A percentile compares a stretch with the other conserved stretches of the same genome.
Evolutionary conservation across 306 rosid species (phyloP).

Genomic region (Dicorynia guianensis): DNA sequence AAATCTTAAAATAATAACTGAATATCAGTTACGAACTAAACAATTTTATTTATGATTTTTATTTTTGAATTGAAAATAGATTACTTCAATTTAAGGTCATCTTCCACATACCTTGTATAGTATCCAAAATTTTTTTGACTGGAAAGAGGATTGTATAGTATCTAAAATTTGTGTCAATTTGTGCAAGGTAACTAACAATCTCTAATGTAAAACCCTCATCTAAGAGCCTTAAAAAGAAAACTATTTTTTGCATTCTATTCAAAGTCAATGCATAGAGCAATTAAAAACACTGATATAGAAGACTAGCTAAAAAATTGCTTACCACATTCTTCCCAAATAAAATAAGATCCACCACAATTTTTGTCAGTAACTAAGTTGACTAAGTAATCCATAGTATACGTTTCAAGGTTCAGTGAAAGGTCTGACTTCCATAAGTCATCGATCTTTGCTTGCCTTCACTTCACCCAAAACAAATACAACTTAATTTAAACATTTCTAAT

Average conservation of each 20-base stretch:
- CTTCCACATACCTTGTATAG: no score
- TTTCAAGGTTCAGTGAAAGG: constrained; percentile 36
- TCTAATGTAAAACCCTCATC: no score
- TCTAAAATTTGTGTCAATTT: no score
- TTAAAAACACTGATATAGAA: not conserved
- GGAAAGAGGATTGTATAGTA: no score
- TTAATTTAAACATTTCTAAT: constrained; percentile 19
- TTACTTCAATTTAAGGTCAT: no score
- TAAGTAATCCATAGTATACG: not conserved
- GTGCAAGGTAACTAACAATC: no score
- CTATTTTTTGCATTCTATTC: not conserved
- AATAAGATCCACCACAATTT: constrained; percentile 24
- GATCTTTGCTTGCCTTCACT: constrained; percentile 47
- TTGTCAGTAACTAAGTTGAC: constrained; percentile 36
- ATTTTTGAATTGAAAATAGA: no score
- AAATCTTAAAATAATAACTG: no score
- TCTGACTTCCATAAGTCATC: constrained; percentile 45
- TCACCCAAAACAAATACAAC: constrained; percentile 39
- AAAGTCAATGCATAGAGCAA: not conserved
- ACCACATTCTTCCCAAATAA: constrained; percentile 20
- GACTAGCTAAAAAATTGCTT: constrained; percentile 9
- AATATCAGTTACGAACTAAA: no score
- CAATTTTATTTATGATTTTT: no score
- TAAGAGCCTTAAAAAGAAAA: no score
- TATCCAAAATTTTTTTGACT: no score